These are phyloP conservation scores for Begonia peltatifolia DNA, from an alignment of 306 rosid genomes.

Conservation along the genomic window DNA sequence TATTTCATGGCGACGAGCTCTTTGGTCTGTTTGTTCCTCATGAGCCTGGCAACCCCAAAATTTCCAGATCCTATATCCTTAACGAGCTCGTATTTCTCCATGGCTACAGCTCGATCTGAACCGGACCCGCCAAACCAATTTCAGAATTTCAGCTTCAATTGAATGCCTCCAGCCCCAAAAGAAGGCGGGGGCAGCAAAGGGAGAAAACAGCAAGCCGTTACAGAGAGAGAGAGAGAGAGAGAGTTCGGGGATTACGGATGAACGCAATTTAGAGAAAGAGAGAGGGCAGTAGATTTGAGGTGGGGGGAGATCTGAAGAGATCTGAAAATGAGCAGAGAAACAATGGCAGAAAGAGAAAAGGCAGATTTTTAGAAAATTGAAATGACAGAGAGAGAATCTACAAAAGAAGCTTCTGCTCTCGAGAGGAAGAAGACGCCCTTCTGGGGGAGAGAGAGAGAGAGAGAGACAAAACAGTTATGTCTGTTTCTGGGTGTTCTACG, in stretches of 20 bases:
- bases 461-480: not conserved
- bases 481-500: not conserved
- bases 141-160: not conserved
- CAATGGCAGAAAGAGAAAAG: not conserved
- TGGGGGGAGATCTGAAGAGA: too few relatives aligned
- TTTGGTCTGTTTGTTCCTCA: constrained; percentile 1
- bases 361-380: not conserved
- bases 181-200: not conserved
- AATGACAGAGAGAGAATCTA: not conserved
- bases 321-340: not conserved
- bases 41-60: not conserved
- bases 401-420: not conserved
- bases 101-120: not conserved
- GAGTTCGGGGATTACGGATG: too few relatives aligned
- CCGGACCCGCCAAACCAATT: not conserved
- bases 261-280: not conserved
- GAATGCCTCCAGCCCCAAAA: not conserved
- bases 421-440: too few relatives aligned
- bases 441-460: not conserved
- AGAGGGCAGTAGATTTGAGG: not conserved
- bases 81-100: not conserved
- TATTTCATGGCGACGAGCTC: constrained; percentile 2
- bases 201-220: not conserved
- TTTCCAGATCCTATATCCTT: not conserved
- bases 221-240: not conserved